Evolutionary conservation across 2,329 filamentous ascomycete species (phyloP).

Genomic region (Cytospora piceicola): DNA sequence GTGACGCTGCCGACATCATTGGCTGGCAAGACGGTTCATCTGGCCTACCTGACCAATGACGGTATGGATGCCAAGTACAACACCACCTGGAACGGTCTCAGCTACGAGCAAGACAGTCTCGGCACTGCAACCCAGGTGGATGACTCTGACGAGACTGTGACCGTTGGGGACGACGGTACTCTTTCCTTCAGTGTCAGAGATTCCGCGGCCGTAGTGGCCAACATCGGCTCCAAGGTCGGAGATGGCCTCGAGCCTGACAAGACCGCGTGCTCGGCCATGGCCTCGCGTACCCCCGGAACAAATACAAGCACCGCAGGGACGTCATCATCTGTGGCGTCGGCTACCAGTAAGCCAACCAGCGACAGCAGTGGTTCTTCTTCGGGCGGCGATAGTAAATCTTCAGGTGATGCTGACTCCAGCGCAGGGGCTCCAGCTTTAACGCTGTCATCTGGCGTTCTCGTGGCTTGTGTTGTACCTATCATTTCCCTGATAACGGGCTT

Average conservation of each 20-base stretch:
- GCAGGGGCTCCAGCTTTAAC: constrained; percentile 14
- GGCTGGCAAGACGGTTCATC: constrained; percentile 47
- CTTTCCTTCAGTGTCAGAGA: constrained; percentile 46
- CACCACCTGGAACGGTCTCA: constrained; percentile 53
- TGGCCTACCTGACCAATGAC: constrained; percentile 51
- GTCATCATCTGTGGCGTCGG: constrained; percentile 16
- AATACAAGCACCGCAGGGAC: constrained; percentile 17
- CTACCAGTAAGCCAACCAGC: constrained; percentile 30
- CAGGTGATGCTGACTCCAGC: constrained; percentile 28
- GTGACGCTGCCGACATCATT: constrained; percentile 44
- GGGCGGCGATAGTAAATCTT: constrained; percentile 4
- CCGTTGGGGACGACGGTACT: constrained; percentile 40
- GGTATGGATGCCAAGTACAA: constrained; percentile 48
- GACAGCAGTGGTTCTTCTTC: constrained; percentile 19
- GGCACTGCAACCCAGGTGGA: constrained; percentile 45
- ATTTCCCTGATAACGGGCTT: constrained; percentile 23
- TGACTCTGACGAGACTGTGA: constrained; percentile 38
- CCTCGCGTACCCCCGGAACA: constrained; percentile 22
- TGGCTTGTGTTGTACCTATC: constrained; percentile 23
- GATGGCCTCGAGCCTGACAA: constrained; percentile 18
- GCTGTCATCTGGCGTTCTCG: constrained; percentile 12
- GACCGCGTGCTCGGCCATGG: constrained; percentile 26
- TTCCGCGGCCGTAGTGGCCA: constrained; percentile 50
- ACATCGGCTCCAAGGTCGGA: constrained; percentile 41
- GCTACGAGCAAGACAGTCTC: constrained; percentile 46